phyloP scores from a whole-genome alignment of 495 filamentous ascomycete genomes.

The Cercophora scortea region DNA sequence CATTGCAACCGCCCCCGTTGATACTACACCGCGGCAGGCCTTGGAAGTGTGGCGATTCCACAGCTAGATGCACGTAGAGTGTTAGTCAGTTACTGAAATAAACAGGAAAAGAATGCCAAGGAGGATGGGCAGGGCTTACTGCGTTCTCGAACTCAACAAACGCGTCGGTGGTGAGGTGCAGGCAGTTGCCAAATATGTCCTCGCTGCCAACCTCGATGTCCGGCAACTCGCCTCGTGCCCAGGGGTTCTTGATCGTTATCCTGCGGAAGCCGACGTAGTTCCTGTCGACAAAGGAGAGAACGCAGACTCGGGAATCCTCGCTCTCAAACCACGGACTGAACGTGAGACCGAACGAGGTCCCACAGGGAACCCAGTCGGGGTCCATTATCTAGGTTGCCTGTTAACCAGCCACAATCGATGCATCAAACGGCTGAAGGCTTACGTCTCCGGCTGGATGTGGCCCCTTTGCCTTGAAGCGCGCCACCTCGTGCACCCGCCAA shows the following conservation, averaged over 20 bases:
- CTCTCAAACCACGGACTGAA: slow-evolving; percentile 35
- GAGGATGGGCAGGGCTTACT: slow-evolving; percentile 14
- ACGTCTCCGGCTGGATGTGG: slow-evolving; percentile 31
- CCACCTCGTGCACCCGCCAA: slow-evolving; percentile 37
- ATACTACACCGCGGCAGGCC: slow-evolving; percentile 34
- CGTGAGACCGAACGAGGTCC: slow-evolving; percentile 36
- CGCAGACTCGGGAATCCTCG: slow-evolving; percentile 19
- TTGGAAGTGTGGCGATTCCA: too few species aligned
- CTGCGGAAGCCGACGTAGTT: slow-evolving; percentile 40
- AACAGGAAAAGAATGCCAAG: not conserved
- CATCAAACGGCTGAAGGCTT: slow-evolving; percentile 7
- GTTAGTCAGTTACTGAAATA: slow-evolving; percentile 7
- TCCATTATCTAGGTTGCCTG: slow-evolving; percentile 17
- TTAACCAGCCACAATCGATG: not conserved
- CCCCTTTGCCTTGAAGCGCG: slow-evolving; percentile 31
- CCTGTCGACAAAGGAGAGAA: slow-evolving; percentile 31
- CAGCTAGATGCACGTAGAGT: too few species aligned
- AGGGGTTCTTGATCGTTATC: slow-evolving; percentile 21
- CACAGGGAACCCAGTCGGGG: slow-evolving; percentile 30
- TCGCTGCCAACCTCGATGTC: slow-evolving; percentile 16
- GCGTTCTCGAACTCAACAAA: slow-evolving; percentile 41
- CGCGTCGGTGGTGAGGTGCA: slow-evolving; percentile 33
- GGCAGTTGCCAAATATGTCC: slow-evolving; percentile 30
- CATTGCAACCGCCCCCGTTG: slow-evolving; percentile 27
- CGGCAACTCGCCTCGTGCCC: slow-evolving; percentile 14